Conservation (phyloP, 1,139 yeast species). For the Kodamaea suecica region DNA sequence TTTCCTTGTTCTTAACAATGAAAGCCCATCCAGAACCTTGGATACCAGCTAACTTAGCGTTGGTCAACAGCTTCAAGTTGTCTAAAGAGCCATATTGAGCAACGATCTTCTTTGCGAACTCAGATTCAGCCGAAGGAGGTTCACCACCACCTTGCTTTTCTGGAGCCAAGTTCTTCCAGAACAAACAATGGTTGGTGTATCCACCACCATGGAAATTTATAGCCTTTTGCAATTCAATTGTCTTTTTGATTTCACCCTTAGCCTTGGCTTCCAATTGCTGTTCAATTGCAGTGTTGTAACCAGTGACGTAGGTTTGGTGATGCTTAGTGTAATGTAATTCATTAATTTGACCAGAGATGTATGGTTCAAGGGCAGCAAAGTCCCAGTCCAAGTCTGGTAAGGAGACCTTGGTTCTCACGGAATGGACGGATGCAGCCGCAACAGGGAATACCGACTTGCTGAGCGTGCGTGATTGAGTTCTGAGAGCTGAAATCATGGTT, state of each 20-base stretch:
- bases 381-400: conserved; percentile 88
- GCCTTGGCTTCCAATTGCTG: conserved; percentile 70
- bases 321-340: conserved; percentile 90
- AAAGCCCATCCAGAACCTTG: conserved; percentile 99
- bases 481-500: conserved; percentile 6
- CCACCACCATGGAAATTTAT: conserved; percentile 98
- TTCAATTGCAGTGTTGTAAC: conserved; percentile 80
- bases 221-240: conserved; percentile 71
- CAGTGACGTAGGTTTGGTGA: conserved; percentile 91
- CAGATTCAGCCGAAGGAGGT: conserved; percentile 58
- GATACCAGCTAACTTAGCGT: conserved; percentile 80
- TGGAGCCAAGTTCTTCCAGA: conserved; percentile 93
- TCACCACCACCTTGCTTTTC: conserved; percentile 80
- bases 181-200: conserved; percentile 77
- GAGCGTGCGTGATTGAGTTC: conserved; percentile 17
- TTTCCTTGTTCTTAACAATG: conserved; percentile 81
- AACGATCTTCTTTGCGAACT: conserved; percentile 60
- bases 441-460: background rate
- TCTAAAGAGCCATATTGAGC: conserved; percentile 78
- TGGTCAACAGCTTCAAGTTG: conserved; percentile 63
- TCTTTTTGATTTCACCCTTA: conserved; percentile 61
- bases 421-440: conserved; percentile 20
- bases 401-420: conserved; percentile 61
- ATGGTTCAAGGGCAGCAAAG: conserved; percentile 86
- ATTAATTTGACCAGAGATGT: conserved; percentile 84